phyloP scores from a whole-genome alignment of 2,329 filamentous ascomycete genomes.

The Fusarium goolgardi region DNA sequence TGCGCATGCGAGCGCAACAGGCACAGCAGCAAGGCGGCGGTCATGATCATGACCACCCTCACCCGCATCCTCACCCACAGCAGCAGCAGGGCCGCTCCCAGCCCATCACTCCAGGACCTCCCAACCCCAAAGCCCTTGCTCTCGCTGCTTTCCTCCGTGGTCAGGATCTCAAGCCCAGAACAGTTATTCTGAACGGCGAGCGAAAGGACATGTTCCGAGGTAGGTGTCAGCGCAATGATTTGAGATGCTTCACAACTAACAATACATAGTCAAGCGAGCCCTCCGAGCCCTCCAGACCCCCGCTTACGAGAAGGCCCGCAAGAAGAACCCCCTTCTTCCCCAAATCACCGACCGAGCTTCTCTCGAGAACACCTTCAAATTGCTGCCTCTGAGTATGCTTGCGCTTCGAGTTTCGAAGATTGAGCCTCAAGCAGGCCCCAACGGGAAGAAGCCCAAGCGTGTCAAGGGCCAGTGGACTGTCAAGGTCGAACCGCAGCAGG shows the following conservation, averaged over 20 bases:
- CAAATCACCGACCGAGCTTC: conserved; percentile 88
- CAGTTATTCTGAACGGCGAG: conserved; percentile 94
- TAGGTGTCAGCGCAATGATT: conserved; percentile 54
- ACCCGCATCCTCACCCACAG: conserved; percentile 43
- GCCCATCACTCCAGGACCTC: conserved; percentile 80
- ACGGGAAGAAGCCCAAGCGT: conserved; percentile 81
- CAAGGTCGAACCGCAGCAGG: conserved; percentile 94
- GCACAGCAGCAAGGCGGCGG: conserved; percentile 58
- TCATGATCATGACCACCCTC: conserved; percentile 43
- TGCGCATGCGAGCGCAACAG: conserved; percentile 57
- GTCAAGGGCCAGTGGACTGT: conserved; percentile 98
- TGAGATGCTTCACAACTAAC: conserved; percentile 14
- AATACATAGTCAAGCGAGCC: conserved; percentile 84
- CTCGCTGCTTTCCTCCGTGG: conserved; percentile 87
- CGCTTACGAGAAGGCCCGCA: conserved; percentile 87
- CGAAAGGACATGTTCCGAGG: conserved; percentile 98
- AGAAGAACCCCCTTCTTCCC: conserved; percentile 90
- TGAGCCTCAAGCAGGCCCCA: conserved; percentile 70
- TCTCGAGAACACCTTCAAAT: conserved; percentile 93
- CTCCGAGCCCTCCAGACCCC: conserved; percentile 89
- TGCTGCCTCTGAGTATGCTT: conserved; percentile 92
- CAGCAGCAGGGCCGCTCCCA: conserved; percentile 63
- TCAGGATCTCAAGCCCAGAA: conserved; percentile 89
- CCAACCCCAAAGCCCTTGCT: conserved; percentile 88
- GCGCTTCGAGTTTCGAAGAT: conserved; percentile 89